phyloP scores from a whole-genome alignment of 371 early-diverging fungal species.

The Capillidium rhysosporum region DNA sequence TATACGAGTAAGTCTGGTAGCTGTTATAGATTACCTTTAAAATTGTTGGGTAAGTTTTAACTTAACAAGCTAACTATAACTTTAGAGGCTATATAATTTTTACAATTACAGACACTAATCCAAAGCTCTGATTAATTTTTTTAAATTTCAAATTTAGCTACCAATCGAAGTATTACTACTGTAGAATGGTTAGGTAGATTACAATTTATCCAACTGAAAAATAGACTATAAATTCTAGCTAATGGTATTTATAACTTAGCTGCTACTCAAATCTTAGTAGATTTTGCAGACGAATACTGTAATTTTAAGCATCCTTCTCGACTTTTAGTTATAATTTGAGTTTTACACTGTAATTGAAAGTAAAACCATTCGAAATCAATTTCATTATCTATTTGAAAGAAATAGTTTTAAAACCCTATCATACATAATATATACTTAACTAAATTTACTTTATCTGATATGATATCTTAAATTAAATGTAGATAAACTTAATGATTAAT shows the following conservation, averaged over 20 bases:
- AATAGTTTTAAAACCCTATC: neutral
- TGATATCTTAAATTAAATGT: conserved; percentile 70
- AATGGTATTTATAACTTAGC: conserved; percentile 84
- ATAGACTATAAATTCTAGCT: conserved; percentile 24
- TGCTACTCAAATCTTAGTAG: conserved; percentile 36
- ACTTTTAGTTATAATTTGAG: conserved; percentile 36
- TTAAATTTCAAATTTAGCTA: conserved; percentile 18
- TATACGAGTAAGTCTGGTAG: neutral
- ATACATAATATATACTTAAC: conserved; percentile 19
- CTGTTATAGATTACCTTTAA: neutral
- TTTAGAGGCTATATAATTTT: conserved; percentile 31
- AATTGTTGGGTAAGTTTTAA: conserved; percentile 53
- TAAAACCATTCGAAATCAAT: conserved; percentile 43
- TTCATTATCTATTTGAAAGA: conserved; percentile 12
- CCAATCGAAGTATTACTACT: conserved; percentile 28
- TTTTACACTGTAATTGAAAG: conserved; percentile 54
- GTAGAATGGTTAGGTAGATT: conserved; percentile 71
- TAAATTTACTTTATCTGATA: conserved; percentile 49
- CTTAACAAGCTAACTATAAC: conserved; percentile 57
- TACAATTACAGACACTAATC: conserved; percentile 13
- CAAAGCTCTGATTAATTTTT: conserved; percentile 5
- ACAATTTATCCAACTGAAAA: conserved; percentile 28
- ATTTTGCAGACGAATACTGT: conserved; percentile 28
- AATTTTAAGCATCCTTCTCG: neutral
- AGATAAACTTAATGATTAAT: conserved; percentile 6